Evolutionary conservation across 768 basidiomycete genomes (phyloP).

Genomic region (Mycena kentingensis): DNA sequence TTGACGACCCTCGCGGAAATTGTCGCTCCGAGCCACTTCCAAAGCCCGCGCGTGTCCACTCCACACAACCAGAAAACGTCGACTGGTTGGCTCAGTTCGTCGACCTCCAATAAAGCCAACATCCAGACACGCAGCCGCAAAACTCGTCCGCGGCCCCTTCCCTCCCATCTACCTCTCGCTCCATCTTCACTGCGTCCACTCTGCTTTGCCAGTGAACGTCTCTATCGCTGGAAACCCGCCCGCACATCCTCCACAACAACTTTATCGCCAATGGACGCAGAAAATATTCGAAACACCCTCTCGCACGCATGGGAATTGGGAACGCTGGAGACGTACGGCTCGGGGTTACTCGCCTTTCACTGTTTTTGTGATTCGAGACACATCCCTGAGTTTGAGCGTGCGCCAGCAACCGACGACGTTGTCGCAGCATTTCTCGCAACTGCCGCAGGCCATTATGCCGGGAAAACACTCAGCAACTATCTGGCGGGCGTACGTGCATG

Average conservation of each 20-base stretch:
- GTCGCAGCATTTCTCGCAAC: background rate
- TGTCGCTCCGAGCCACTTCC: background rate
- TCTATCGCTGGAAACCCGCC: conserved; percentile 2
- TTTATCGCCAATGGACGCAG: background rate
- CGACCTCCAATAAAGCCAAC: background rate
- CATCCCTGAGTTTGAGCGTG: background rate
- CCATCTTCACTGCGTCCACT: background rate
- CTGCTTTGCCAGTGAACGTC: conserved; percentile 1
- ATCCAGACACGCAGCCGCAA: background rate
- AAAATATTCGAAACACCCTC: background rate
- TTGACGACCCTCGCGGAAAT: background rate
- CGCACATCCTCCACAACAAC: background rate
- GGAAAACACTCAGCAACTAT: background rate
- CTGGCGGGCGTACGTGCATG: conserved; percentile 24
- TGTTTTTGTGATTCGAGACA: conserved; percentile 23
- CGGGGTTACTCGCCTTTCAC: conserved; percentile 30
- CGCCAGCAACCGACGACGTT: background rate
- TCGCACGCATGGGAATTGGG: conserved; percentile 6
- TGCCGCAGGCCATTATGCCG: background rate
- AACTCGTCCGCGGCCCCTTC: background rate
- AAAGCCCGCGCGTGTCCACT: background rate
- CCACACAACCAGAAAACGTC: background rate
- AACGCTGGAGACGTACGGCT: conserved; percentile 26
- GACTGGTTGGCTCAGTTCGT: background rate
- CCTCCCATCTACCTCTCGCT: background rate